These are phyloP conservation scores for Syzygium jambos DNA, from an alignment of 345 rosid species.

Conservation along the genomic window DNA sequence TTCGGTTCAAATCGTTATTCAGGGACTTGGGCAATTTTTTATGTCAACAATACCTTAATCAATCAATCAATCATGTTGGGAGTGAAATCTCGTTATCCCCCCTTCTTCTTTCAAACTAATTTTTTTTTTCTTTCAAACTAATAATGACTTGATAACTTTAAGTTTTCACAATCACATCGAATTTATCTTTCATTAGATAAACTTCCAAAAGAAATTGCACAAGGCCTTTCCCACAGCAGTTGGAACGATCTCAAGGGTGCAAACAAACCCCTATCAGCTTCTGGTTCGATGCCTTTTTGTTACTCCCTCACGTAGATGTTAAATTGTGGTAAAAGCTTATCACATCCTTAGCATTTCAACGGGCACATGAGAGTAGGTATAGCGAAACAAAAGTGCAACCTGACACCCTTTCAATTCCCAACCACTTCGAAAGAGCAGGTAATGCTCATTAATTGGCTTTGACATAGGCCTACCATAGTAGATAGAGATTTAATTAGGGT, in stretches of 20 bases:
- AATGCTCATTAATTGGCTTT: not conserved
- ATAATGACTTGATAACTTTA: not conserved
- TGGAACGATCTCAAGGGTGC: not conserved
- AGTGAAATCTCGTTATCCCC: not conserved
- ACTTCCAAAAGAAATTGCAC: not conserved
- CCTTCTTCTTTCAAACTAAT: not conserved
- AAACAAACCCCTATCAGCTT: not conserved
- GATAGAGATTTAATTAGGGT: not conserved
- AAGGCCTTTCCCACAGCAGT: not conserved
- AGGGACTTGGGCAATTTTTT: fast-evolving
- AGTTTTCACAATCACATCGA: not conserved
- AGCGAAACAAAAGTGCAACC: not conserved
- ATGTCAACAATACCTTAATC: fast-evolving
- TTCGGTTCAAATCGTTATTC: not conserved
- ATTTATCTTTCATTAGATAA: not conserved
- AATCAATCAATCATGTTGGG: too few relatives aligned
- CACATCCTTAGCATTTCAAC: not conserved
- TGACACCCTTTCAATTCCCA: not conserved
- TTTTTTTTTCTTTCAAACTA: too few relatives aligned
- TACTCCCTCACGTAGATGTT: not conserved
- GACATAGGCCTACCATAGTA: not conserved
- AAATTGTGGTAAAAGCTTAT: not conserved
- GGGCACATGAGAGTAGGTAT: not conserved
- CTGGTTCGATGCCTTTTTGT: not conserved
- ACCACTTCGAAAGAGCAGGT: not conserved